Conservation (phyloP, 2,329 filamentous ascomycete species). For the Aspergillus hortae region DNA sequence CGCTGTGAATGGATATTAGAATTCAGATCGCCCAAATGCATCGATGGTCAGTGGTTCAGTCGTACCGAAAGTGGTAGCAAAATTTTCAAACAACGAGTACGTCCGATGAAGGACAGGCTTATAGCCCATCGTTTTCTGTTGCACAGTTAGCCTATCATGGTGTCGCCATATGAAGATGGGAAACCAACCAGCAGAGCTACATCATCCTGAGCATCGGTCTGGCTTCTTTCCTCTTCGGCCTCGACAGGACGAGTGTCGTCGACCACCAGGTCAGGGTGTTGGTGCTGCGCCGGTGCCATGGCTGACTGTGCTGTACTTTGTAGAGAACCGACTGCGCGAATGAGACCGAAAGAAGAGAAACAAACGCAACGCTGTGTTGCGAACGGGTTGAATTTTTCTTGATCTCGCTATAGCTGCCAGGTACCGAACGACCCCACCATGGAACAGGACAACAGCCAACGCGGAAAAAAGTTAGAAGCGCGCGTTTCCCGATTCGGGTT, state of each 20-base stretch:
- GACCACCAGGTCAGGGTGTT: conserved; percentile 14
- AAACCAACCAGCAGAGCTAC: conserved; percentile 27
- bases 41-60: neutral
- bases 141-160: conserved; percentile 14
- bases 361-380: neutral
- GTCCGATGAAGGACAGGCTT: conserved; percentile 51
- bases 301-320: neutral
- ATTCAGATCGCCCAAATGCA: neutral
- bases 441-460: neutral
- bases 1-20: conserved; percentile 37
- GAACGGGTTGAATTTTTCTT: neutral
- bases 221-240: conserved; percentile 20
- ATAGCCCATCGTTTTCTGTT: conserved; percentile 10
- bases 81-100: conserved; percentile 57
- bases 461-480: neutral
- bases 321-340: neutral
- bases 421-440: neutral
- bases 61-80: conserved; percentile 57
- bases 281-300: conserved; percentile 1
- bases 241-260: conserved; percentile 13
- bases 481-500: neutral
- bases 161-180: conserved; percentile 37
- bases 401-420: neutral
- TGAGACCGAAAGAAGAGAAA: neutral
- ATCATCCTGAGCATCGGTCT: conserved; percentile 26